These are phyloP conservation scores for Ambrosia artemisiifolia DNA, from an alignment of 129 eudicot species.

Conservation along the genomic window DNA sequence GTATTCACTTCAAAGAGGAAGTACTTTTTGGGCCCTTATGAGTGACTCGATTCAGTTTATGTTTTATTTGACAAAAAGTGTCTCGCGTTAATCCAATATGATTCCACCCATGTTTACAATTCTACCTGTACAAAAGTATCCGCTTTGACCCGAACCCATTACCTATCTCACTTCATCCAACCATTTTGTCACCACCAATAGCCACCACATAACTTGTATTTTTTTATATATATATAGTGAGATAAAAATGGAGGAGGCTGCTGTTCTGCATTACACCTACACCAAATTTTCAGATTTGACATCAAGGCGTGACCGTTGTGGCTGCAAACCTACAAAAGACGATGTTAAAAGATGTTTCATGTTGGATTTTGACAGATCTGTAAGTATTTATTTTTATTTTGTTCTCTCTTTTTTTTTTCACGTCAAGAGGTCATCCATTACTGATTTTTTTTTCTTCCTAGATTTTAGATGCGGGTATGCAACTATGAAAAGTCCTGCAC, in stretches of 20 bases:
- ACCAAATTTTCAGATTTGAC: constrained; percentile 92
- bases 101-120: no score
- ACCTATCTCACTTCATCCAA: not conserved
- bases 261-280: constrained; percentile 90
- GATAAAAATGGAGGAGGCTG: constrained; percentile 85
- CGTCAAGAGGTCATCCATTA: not conserved
- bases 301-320: constrained; percentile 96
- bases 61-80: no score
- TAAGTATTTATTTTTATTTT: constrained; percentile 38
- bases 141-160: no score
- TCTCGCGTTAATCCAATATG: no score
- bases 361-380: constrained; percentile 85
- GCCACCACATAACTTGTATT: not conserved
- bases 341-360: constrained; percentile 76
- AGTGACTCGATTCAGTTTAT: not conserved
- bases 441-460: not conserved
- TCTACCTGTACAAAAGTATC: no score
- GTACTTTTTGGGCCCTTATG: not conserved
- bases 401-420: not conserved
- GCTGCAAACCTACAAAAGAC: constrained; percentile 87
- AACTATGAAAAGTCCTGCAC: not conserved
- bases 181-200: not conserved
- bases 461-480: not conserved
- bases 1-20: not conserved
- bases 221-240: constrained; percentile 40